Evolutionary conservation across 2,329 filamentous ascomycete genomes (phyloP).

Genomic region (Diaporthe citri): DNA sequence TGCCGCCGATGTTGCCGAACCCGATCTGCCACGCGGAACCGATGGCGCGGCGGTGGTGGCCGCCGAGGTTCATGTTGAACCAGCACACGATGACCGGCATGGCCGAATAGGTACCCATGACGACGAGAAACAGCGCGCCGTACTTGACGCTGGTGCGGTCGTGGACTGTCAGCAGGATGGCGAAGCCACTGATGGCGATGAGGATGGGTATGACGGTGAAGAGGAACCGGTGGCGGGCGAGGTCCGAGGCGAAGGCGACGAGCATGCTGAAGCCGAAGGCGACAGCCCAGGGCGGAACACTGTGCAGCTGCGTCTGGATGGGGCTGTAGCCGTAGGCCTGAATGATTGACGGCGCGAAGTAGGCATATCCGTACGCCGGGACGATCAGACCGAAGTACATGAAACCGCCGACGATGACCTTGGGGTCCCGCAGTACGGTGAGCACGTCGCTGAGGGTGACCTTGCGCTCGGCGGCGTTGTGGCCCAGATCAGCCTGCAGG

Average conservation of each 20-base stretch:
- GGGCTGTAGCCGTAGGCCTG: slow-evolving; percentile 72
- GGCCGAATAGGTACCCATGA: slow-evolving; percentile 84
- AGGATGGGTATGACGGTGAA: slow-evolving; percentile 79
- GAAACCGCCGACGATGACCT: slow-evolving; percentile 79
- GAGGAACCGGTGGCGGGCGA: slow-evolving; percentile 76
- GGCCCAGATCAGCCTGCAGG: slow-evolving; percentile 77
- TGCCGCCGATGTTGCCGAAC: slow-evolving; percentile 84
- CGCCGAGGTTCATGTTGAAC: slow-evolving; percentile 85
- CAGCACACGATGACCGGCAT: slow-evolving; percentile 90
- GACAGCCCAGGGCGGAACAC: slow-evolving; percentile 71
- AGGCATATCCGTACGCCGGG: slow-evolving; percentile 82
- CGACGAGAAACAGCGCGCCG: slow-evolving; percentile 83
- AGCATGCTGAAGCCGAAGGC: slow-evolving; percentile 85
- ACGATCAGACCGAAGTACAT: slow-evolving; percentile 80
- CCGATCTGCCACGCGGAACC: slow-evolving; percentile 83
- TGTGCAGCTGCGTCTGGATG: slow-evolving; percentile 70
- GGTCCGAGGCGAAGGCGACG: slow-evolving; percentile 80
- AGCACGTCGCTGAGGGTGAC: slow-evolving; percentile 71
- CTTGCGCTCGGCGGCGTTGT: slow-evolving; percentile 72
- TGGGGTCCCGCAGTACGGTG: slow-evolving; percentile 78
- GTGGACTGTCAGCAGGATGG: slow-evolving; percentile 79
- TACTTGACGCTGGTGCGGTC: slow-evolving; percentile 77
- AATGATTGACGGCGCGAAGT: slow-evolving; percentile 81
- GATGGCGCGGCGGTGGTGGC: slow-evolving; percentile 77
- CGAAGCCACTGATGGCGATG: slow-evolving; percentile 80